These are phyloP conservation scores for Thymus quinquecostatus DNA, from an alignment of 257 asterid genomes.

Conservation along the genomic window DNA sequence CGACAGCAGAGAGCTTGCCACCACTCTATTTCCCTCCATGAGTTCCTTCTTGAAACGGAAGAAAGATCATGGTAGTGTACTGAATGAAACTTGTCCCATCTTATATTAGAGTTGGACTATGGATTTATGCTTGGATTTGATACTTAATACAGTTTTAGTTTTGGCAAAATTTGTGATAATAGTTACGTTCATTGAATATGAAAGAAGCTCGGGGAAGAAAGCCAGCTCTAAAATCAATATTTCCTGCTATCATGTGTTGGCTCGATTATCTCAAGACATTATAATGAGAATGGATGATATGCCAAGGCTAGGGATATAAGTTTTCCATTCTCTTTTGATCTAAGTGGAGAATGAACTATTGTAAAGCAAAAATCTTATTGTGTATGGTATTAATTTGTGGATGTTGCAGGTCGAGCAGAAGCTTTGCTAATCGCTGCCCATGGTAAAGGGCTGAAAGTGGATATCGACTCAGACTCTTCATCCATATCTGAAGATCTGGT, in stretches of 20 bases:
- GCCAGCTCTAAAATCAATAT: too few relatives aligned
- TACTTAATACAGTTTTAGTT: background rate
- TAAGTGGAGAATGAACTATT: background rate
- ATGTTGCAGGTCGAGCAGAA: conserved; percentile 81
- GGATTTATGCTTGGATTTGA: background rate
- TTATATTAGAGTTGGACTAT: background rate
- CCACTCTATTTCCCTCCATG: conserved; percentile 61
- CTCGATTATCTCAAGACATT: too few relatives aligned
- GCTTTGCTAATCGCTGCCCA: conserved; percentile 89
- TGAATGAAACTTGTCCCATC: conserved; percentile 1
- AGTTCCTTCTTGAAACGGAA: conserved; percentile 64
- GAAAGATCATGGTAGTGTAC: conserved; percentile 77
- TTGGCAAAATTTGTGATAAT: conserved; percentile 13
- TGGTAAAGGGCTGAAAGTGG: conserved; percentile 65
- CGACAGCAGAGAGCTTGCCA: conserved; percentile 73
- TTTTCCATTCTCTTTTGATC: background rate
- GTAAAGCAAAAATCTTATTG: background rate
- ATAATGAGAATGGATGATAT: too few relatives aligned
- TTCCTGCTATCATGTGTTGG: too few relatives aligned
- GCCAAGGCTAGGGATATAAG: background rate
- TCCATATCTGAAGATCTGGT: conserved; percentile 31
- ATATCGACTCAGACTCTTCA: conserved; percentile 37
- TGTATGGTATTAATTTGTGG: conserved; percentile 3
- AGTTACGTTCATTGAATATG: background rate
- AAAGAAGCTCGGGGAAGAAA: too few relatives aligned